Evolutionary conservation across 2,329 filamentous ascomycete genomes (phyloP).

Genomic region (Epicoccum sorghinum): DNA sequence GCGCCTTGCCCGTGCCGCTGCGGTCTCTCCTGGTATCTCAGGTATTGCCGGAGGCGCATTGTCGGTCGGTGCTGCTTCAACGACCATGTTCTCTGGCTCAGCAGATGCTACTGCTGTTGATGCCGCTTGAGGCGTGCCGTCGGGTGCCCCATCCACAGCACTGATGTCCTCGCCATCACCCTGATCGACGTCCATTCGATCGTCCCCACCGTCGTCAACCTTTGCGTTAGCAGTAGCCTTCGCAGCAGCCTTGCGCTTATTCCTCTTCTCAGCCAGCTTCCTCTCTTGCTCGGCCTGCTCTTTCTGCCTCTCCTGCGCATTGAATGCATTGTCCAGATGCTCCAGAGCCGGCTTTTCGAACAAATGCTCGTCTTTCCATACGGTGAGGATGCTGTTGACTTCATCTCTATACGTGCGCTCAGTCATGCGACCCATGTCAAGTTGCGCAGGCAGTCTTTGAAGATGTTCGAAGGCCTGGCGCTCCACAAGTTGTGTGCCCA

Average conservation of each 20-base stretch:
- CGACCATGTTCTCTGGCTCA: slow-evolving; percentile 3
- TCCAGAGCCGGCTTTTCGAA: slow-evolving; percentile 39
- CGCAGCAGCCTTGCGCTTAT: slow-evolving; percentile 21
- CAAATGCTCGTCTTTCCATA: slow-evolving; percentile 42
- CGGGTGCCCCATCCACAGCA: slow-evolving; percentile 12
- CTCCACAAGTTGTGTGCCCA: slow-evolving; percentile 73
- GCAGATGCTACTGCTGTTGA: neutral
- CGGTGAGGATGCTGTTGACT: slow-evolving; percentile 40
- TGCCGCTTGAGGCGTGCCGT: slow-evolving; percentile 7
- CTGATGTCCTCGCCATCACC: slow-evolving; percentile 10
- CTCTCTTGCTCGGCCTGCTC: slow-evolving; percentile 68
- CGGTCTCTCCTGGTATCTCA: slow-evolving; percentile 39
- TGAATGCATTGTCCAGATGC: slow-evolving; percentile 38
- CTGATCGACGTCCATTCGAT: slow-evolving; percentile 28
- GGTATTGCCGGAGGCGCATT: neutral
- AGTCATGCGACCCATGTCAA: slow-evolving; percentile 80
- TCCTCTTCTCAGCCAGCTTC: slow-evolving; percentile 61
- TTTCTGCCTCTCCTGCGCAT: slow-evolving; percentile 48
- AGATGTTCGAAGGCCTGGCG: slow-evolving; percentile 76
- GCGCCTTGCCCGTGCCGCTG: slow-evolving; percentile 43
- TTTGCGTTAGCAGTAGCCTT: slow-evolving; percentile 15
- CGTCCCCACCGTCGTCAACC: slow-evolving; percentile 24
- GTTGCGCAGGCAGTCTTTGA: slow-evolving; percentile 72
- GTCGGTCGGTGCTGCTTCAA: neutral
- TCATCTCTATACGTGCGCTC: slow-evolving; percentile 60